phyloP scores from a whole-genome alignment of 352 stramenopile species.

The Phytophthora aleatoria region DNA sequence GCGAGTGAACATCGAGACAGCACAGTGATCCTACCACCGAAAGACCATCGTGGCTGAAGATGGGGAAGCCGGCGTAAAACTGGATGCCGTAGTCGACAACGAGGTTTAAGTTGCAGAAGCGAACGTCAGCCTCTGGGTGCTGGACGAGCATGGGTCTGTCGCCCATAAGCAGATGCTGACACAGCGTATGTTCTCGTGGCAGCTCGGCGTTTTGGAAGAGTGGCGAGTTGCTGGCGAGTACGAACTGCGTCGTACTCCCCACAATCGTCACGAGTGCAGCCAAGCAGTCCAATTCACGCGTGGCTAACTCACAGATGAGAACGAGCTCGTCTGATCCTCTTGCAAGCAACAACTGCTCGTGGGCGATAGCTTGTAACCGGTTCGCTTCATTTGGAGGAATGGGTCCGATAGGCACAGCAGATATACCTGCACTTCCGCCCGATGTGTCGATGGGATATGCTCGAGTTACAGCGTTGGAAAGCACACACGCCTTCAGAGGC shows the following conservation, averaged over 20 bases:
- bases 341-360: slow-evolving; percentile 31
- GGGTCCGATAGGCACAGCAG: slow-evolving; percentile 18
- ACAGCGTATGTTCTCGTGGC: slow-evolving; percentile 51
- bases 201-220: slow-evolving; percentile 28
- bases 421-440: not conserved
- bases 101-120: slow-evolving; percentile 43
- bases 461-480: slow-evolving; percentile 39
- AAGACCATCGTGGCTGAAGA: slow-evolving; percentile 6
- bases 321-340: slow-evolving; percentile 36
- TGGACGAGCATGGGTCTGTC: slow-evolving; percentile 55
- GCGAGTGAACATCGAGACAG: slow-evolving; percentile 12
- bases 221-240: slow-evolving; percentile 42
- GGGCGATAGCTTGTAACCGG: slow-evolving; percentile 36
- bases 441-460: slow-evolving; percentile 35
- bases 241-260: slow-evolving; percentile 31
- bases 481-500: slow-evolving; percentile 33
- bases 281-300: slow-evolving; percentile 43
- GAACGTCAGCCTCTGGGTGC: slow-evolving; percentile 61
- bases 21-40: slow-evolving; percentile 3
- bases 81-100: slow-evolving; percentile 32
- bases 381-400: slow-evolving; percentile 45
- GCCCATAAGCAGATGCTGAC: slow-evolving; percentile 56
- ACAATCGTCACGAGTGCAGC: slow-evolving; percentile 51
- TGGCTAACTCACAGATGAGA: slow-evolving; percentile 42
- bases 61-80: slow-evolving; percentile 50